Evolutionary conservation across 345 rosid species (phyloP).

Genomic region (Toxicodendron radicans): DNA sequence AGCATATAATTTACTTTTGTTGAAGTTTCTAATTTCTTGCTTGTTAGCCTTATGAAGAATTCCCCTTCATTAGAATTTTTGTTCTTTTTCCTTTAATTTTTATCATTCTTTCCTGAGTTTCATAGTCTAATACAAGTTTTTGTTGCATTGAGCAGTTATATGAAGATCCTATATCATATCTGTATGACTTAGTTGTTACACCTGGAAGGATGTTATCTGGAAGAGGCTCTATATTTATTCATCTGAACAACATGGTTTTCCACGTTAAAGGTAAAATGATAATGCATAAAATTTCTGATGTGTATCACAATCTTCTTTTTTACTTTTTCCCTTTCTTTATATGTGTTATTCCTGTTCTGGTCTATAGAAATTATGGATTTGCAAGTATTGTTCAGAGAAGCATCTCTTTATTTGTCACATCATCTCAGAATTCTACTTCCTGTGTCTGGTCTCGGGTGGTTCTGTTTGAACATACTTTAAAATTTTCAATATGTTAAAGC

Average conservation of each 20-base stretch:
- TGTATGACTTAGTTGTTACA: slow-evolving; percentile 61
- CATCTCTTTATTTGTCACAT: neutral
- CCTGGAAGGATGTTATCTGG: slow-evolving; percentile 79
- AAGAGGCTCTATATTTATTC: slow-evolving; percentile 66
- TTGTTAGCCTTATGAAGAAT: neutral
- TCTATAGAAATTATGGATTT: neutral
- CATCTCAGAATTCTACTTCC: neutral
- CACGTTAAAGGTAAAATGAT: slow-evolving; percentile 58
- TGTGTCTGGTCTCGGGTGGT: neutral
- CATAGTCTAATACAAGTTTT: slow-evolving; percentile 13
- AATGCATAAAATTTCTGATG: neutral
- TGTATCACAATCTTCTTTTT: neutral
- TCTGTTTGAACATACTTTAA: slow-evolving; percentile 7
- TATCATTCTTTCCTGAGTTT: neutral
- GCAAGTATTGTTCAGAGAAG: neutral
- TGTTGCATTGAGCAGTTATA: slow-evolving; percentile 49
- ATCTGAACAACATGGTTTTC: slow-evolving; percentile 68
- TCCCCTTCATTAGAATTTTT: neutral
- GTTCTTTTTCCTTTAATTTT: neutral
- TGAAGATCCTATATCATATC: slow-evolving; percentile 65
- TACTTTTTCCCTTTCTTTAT: neutral
- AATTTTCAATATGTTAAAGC: neutral
- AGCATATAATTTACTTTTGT: neutral
- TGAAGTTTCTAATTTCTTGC: neutral
- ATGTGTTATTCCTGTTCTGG: neutral